phyloP scores from a whole-genome alignment of 306 rosid genomes.

The Calophaca sinica region DNA sequence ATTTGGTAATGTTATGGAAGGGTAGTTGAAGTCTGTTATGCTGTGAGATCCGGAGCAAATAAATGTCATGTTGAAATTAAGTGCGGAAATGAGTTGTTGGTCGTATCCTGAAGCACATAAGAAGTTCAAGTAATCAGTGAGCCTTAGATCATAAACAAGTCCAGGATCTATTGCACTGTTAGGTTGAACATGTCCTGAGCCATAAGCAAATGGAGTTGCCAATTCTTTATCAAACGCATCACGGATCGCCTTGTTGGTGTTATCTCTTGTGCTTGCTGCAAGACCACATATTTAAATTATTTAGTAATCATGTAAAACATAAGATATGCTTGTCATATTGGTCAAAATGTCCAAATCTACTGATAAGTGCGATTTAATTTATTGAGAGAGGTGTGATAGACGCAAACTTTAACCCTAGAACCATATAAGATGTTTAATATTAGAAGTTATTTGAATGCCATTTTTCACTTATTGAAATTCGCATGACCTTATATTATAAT shows the following conservation, averaged over 20 bases:
- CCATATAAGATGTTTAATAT: too few species aligned
- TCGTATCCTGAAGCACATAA: conserved; percentile 52
- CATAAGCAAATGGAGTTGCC: conserved; percentile 67
- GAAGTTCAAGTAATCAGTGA: conserved; percentile 48
- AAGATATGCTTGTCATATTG: too few species aligned
- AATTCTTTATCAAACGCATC: conserved; percentile 40
- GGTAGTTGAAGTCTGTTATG: conserved; percentile 66
- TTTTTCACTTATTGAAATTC: too few species aligned
- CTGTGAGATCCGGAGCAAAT: conserved; percentile 51
- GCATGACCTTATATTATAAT: too few species aligned
- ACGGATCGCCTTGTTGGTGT: conserved; percentile 43
- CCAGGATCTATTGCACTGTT: conserved; percentile 54
- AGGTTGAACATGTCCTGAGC: conserved; percentile 72
- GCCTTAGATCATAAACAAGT: conserved; percentile 49
- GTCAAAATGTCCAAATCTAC: too few species aligned
- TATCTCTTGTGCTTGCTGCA: conserved; percentile 64
- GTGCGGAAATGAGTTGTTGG: conserved; percentile 42
- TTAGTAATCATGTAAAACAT: too few species aligned
- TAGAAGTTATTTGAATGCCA: too few species aligned
- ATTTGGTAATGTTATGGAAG: conserved; percentile 68
- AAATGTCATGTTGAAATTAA: conserved; percentile 38
- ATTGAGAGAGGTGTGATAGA: too few species aligned
- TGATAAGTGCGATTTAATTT: too few species aligned
- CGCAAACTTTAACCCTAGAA: too few species aligned
- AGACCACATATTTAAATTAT: not conserved